Percentiles rank a stretch among this genome's conserved stretches.
Evolutionary conservation across 1,139 yeast genomes (phyloP).

Genomic region (Blastobotrys persicus): DNA sequence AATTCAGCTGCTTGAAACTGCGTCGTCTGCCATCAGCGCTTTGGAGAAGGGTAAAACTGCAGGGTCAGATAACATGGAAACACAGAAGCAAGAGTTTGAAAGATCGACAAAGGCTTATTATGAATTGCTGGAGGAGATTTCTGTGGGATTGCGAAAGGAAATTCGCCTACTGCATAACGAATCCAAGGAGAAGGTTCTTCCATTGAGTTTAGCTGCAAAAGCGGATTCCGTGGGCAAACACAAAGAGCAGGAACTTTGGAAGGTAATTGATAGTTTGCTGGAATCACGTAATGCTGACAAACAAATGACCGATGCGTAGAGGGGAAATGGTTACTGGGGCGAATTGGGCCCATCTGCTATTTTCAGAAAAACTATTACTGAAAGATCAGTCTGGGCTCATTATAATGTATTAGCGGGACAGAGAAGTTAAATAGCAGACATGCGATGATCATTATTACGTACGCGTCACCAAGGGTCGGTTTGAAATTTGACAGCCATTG

Average conservation of each 20-base stretch:
- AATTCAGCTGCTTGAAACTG: conserved; percentile 40
- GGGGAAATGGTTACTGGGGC: neutral
- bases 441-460: no score
- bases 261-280: conserved; percentile 22
- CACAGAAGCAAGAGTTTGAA: conserved; percentile 35
- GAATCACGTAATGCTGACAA: neutral
- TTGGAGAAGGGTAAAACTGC: conserved; percentile 38
- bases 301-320: conserved; percentile 3
- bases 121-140: conserved; percentile 35
- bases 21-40: conserved; percentile 41
- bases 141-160: conserved; percentile 42
- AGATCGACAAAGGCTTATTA: conserved; percentile 33
- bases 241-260: conserved; percentile 37
- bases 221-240: conserved; percentile 39
- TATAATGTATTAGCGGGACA: no score
- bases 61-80: conserved; percentile 25
- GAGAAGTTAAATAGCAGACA: no score
- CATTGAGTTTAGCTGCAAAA: conserved; percentile 36
- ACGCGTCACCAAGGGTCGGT: no score
- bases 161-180: conserved; percentile 41
- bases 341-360: no score
- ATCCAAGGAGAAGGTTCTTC: conserved; percentile 40
- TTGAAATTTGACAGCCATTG: no score
- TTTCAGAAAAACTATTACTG: no score
- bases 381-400: no score